Conservation (phyloP, 202 grass and related monocot species). For the Hordeum pubiflorum region DNA sequence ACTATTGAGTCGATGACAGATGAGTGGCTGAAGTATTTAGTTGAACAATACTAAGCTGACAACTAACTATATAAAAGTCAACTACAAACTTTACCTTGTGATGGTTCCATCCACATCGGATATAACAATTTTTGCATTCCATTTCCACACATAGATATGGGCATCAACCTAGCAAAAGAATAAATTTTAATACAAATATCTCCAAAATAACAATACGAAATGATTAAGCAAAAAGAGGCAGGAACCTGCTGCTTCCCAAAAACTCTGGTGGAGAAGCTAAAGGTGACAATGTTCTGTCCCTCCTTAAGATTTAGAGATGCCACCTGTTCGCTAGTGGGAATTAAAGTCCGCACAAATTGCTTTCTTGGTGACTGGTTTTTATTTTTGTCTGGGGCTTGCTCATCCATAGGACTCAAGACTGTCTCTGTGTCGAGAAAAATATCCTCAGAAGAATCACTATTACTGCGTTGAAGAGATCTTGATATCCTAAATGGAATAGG, state of each 20-base stretch:
- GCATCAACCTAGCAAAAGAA: conserved; percentile 83
- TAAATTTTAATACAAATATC: conserved; percentile 20
- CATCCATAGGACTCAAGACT: conserved; percentile 71
- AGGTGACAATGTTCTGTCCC: conserved; percentile 86
- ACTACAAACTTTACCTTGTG: conserved; percentile 63
- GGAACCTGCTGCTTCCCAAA: conserved; percentile 84
- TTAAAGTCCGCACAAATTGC: conserved; percentile 85
- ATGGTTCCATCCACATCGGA: conserved; percentile 99
- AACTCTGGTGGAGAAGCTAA: conserved; percentile 92
- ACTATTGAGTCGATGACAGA: neutral
- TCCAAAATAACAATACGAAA: conserved; percentile 13
- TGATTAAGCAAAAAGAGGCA: conserved; percentile 25
- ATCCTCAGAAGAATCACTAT: conserved; percentile 84
- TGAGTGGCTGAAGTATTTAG: neutral
- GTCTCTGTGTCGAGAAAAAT: conserved; percentile 88
- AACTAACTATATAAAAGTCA: neutral
- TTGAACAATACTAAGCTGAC: neutral
- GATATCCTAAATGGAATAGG: conserved; percentile 80
- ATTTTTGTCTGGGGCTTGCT: conserved; percentile 50
- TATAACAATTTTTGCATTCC: conserved; percentile 97
- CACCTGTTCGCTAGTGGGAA: conserved; percentile 90
- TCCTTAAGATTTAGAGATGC: conserved; percentile 88
- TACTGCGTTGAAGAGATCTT: conserved; percentile 75
- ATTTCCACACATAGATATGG: conserved; percentile 97
- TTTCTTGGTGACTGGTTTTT: conserved; percentile 71